Evolutionary conservation across 1,284 basidiomycete genomes (phyloP).

Genomic region (Malassezia arunalokei): DNA sequence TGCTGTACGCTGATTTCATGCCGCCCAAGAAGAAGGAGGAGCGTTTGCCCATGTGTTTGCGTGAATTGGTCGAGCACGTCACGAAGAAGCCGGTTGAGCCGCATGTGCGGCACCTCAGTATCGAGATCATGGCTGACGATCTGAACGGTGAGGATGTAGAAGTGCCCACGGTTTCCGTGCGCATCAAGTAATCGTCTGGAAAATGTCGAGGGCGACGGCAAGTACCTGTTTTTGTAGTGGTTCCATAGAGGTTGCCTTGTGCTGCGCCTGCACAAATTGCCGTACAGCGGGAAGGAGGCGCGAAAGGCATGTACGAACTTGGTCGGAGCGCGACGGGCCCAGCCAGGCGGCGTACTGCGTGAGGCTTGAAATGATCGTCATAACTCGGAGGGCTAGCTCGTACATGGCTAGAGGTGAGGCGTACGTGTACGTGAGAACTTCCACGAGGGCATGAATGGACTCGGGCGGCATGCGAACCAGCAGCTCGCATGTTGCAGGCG

Average conservation of each 20-base stretch:
- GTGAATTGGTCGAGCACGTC: conserved; percentile 78
- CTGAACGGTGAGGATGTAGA: conserved; percentile 63
- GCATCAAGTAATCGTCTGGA: conserved; percentile 3
- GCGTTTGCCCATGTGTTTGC: conserved; percentile 54
- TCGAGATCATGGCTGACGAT: conserved; percentile 88
- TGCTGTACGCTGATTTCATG: conserved; percentile 68
- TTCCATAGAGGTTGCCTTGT: neutral
- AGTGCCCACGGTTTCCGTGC: conserved; percentile 43
- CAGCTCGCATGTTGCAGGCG: conserved; percentile 4
- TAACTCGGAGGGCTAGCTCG: conserved; percentile 8
- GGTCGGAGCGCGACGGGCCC: neutral
- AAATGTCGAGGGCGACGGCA: neutral
- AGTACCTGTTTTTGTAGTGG: conserved; percentile 5
- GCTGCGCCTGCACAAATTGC: neutral
- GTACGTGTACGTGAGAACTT: neutral
- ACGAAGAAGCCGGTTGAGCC: conserved; percentile 49
- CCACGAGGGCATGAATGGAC: neutral
- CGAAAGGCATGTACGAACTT: neutral
- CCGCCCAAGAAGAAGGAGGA: conserved; percentile 40
- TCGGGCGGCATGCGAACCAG: neutral
- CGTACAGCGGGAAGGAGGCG: neutral
- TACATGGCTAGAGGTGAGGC: neutral
- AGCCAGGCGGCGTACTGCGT: conserved; percentile 3
- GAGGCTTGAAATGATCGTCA: neutral
- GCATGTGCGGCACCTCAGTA: conserved; percentile 61